Percentiles rank a stretch among this genome's conserved stretches.
Conservation (phyloP, 805 yeast genomes). For the Lipomyces lipofer region DNA sequence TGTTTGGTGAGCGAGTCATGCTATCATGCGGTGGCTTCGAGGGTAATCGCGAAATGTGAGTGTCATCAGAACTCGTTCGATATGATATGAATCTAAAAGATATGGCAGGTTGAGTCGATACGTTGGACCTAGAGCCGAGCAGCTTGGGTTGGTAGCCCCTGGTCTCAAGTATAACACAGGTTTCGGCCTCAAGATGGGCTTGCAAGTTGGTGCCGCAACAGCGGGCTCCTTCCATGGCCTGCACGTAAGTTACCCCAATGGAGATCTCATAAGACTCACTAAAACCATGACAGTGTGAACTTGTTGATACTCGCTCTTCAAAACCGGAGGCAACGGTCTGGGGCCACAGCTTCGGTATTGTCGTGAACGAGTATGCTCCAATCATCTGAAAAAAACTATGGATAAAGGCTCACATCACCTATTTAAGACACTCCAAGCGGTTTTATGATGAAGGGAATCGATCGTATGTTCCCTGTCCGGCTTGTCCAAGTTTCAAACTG, state of each 20-base stretch:
- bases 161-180: constrained; percentile 6
- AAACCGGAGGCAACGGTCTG: constrained; percentile 3
- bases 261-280: constrained; percentile 1
- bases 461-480: background rate
- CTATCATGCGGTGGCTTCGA: constrained; percentile 2
- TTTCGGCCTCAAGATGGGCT: background rate
- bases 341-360: constrained; percentile 7
- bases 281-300: constrained; percentile 1
- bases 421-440: constrained; percentile 1
- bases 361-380: constrained; percentile 2
- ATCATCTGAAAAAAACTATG: background rate
- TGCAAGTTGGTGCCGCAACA: constrained; percentile 1
- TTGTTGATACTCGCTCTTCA: constrained; percentile 2
- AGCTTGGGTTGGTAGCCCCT: background rate
- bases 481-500: background rate
- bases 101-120: background rate
- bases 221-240: constrained; percentile 2
- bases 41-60: constrained; percentile 4
- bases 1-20: background rate
- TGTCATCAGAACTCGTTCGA: background rate
- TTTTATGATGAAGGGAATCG: constrained; percentile 4
- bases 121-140: background rate
- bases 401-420: background rate
- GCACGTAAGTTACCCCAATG: constrained; percentile 1
- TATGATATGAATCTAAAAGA: background rate